Evolutionary conservation across 2,329 filamentous ascomycete species (phyloP).

Genomic region (Ophiostoma tasmaniense): DNA sequence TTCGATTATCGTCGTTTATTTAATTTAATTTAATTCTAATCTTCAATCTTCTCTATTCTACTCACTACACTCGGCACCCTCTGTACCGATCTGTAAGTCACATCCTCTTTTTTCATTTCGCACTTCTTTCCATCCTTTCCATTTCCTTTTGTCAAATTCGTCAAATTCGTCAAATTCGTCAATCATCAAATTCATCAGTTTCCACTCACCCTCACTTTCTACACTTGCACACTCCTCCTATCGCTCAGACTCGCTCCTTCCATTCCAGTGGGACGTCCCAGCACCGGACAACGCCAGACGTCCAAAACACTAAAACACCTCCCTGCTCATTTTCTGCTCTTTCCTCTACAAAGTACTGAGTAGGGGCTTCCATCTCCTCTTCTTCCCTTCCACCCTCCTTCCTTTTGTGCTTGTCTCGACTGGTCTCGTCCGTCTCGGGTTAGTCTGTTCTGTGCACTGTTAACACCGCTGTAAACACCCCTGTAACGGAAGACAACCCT

Average conservation of each 20-base stretch:
- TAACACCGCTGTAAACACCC: too few species aligned
- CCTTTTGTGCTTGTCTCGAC: neutral
- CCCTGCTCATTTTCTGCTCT: neutral
- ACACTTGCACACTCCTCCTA: neutral
- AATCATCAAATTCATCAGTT: neutral
- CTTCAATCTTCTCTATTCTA: neutral
- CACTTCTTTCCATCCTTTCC: neutral
- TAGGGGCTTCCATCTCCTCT: neutral
- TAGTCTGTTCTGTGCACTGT: neutral
- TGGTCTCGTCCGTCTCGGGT: neutral
- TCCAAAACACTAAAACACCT: conserved; percentile 1
- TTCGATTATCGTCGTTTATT: neutral
- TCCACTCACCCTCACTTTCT: neutral
- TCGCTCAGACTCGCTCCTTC: neutral
- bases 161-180: too few species aligned
- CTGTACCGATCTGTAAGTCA: neutral
- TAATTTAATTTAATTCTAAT: neutral
- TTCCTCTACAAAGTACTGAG: too few species aligned
- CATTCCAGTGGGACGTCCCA: neutral
- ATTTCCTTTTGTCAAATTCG: too few species aligned
- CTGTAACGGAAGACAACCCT: neutral
- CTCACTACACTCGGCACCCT: neutral
- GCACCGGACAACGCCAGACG: neutral
- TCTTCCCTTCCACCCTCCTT: neutral
- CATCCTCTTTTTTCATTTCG: neutral